These are phyloP conservation scores for Lachnellula occidentalis DNA, from an alignment of 2,329 filamentous ascomycete genomes.

Conservation along the genomic window DNA sequence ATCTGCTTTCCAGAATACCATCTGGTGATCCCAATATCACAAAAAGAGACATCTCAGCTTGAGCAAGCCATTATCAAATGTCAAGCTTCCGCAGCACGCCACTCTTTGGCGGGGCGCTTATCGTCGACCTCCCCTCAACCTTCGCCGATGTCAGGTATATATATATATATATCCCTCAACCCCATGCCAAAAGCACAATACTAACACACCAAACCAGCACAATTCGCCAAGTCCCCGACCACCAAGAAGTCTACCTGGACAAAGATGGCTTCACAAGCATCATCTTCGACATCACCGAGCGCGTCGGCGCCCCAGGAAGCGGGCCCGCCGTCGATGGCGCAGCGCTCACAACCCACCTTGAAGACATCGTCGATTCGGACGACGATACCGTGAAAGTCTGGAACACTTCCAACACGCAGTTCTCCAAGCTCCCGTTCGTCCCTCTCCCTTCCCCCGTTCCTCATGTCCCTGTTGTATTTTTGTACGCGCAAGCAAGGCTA, in stretches of 20 bases:
- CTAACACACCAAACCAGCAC: conserved; percentile 42
- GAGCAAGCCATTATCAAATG: conserved; percentile 33
- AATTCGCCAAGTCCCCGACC: conserved; percentile 71
- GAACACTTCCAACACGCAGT: conserved; percentile 56
- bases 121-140: conserved; percentile 59
- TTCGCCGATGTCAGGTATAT: conserved; percentile 70
- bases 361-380: conserved; percentile 63
- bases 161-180: conserved; percentile 5
- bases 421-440: conserved; percentile 43
- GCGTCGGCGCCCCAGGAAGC: conserved; percentile 53
- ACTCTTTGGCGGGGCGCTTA: conserved; percentile 69
- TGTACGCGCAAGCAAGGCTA: not conserved
- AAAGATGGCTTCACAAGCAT: conserved; percentile 76
- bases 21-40: too few relatives aligned
- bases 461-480: conserved; percentile 18
- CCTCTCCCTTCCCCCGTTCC: not conserved
- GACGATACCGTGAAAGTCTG: conserved; percentile 60
- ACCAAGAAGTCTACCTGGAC: conserved; percentile 91
- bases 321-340: conserved; percentile 60
- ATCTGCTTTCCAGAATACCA: too few relatives aligned
- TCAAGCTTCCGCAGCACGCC: conserved; percentile 51
- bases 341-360: conserved; percentile 63
- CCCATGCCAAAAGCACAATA: conserved; percentile 4
- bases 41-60: not conserved
- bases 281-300: conserved; percentile 86